Base-by-base conservation (phyloP, 202 grass and related monocot genomes). In the Brachypodium distachyon region DNA sequence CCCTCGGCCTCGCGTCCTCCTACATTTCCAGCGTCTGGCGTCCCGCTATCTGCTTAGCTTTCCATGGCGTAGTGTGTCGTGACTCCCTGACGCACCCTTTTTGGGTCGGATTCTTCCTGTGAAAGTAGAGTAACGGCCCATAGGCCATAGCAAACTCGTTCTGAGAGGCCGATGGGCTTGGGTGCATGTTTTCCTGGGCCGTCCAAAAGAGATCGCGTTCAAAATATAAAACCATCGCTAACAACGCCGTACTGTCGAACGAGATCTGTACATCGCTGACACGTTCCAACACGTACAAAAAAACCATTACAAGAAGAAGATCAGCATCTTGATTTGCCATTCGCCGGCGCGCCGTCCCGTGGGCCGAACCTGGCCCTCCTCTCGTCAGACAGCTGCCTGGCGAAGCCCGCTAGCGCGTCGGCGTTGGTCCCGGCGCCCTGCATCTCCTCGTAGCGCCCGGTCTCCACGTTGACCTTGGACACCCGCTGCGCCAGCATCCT, bases 401-500 rank as follows among this genome's bases (percentile, higher is more conserved):
- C 84, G 21, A 90, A 26, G 1, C 60, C 51, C 0, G 25, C 61
- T 5, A 90, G 55, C 34, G 84, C 88, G 9, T 81, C 80, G 29
- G 81, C 88, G 67, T 90, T 87, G 28, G 11, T 90, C 46, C 69
- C 83, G 2, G 36, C 23, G 1, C 47, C 41, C 0, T 56, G 19
- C 16, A 87, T 70, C 1, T 37, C 36, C 26, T 81, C 80, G 42
- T 73, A 72, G 27, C 33, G 31, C n/a, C 83, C 84, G 0, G 83
- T 87, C 80, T 77, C 76, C 0, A 81, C 34, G 73, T 90, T 77
- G 6, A 81, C 84, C 81, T 53, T 73, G 0, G 84, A 63, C 62
- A 81, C 76, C 36, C 7, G 31, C 76, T 87, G 77, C 56, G 73
- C 70, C 27, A 87, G 81, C 63, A 87, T 72, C 16, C 81, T 26